Conservation (phyloP, 495 filamentous ascomycete genomes). For the Parmelia sp. region DNA sequence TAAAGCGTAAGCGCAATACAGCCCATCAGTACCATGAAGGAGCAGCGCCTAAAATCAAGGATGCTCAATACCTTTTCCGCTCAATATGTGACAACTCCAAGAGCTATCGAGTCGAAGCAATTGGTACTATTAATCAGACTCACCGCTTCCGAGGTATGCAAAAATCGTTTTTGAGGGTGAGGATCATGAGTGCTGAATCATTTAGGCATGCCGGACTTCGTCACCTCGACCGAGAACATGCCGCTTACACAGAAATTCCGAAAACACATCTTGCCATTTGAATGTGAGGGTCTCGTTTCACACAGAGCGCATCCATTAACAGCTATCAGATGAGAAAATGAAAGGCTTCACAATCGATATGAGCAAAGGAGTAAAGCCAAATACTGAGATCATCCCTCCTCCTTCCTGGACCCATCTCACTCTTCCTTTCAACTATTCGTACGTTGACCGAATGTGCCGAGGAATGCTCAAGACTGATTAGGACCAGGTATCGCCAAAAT, state of each 20-base stretch:
- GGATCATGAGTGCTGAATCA: slow-evolving; percentile 8
- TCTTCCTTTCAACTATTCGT: slow-evolving; percentile 61
- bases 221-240: slow-evolving; percentile 57
- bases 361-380: slow-evolving; percentile 48
- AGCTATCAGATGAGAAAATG: slow-evolving; percentile 52
- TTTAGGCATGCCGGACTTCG: slow-evolving; percentile 64
- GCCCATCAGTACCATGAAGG: slow-evolving; percentile 52
- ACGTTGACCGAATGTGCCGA: slow-evolving; percentile 16
- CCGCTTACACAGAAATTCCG: slow-evolving; percentile 60
- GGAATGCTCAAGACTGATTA: slow-evolving; percentile 13
- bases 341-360: slow-evolving; percentile 68
- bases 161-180: background rate
- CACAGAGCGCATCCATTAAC: background rate
- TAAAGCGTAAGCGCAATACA: slow-evolving; percentile 72
- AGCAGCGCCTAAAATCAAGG: slow-evolving; percentile 24
- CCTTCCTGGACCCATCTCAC: slow-evolving; percentile 62
- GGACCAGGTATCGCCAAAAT: slow-evolving; percentile 51
- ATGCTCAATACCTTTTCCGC: slow-evolving; percentile 46
- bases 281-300: slow-evolving; percentile 44
- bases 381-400: slow-evolving; percentile 71
- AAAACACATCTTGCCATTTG: slow-evolving; percentile 56
- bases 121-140: slow-evolving; percentile 68
- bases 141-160: slow-evolving; percentile 75
- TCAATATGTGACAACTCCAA: slow-evolving; percentile 65
- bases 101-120: slow-evolving; percentile 60